These are phyloP conservation scores for Ophiostoma angusticollis DNA, from an alignment of 2,329 filamentous ascomycete genomes.

Conservation along the genomic window DNA sequence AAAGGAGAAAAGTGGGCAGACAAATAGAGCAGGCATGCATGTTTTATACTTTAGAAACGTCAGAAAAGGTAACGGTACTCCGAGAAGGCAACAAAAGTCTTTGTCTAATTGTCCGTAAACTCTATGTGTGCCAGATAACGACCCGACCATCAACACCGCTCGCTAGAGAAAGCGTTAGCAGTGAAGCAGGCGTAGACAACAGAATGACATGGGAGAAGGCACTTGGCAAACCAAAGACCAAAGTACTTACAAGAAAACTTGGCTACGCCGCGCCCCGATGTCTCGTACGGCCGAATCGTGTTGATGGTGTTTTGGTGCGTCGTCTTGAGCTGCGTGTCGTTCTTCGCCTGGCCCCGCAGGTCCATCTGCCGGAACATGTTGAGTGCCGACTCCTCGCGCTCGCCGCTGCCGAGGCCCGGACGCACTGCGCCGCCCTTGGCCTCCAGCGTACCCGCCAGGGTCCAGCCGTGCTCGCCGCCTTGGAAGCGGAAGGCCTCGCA, in stretches of 20 bases:
- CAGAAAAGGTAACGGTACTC: not conserved
- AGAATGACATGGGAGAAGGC: not conserved
- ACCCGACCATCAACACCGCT: conserved; percentile 74
- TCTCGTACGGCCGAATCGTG: conserved; percentile 66
- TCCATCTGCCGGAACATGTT: conserved; percentile 99
- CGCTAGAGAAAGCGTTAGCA: conserved; percentile 35
- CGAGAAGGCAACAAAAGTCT: not conserved
- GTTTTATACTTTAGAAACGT: not conserved
- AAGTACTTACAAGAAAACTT: conserved; percentile 74
- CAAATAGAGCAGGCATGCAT: not conserved
- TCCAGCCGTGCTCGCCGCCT: conserved; percentile 70
- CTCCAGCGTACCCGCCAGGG: conserved; percentile 70
- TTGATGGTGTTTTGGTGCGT: conserved; percentile 94
- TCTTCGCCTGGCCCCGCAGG: conserved; percentile 80
- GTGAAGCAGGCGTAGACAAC: not conserved
- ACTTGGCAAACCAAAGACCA: conserved; percentile 5
- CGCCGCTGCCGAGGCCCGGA: conserved; percentile 44
- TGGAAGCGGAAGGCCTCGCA: conserved; percentile 82
- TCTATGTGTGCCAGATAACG: conserved; percentile 59
- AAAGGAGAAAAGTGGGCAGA: not conserved
- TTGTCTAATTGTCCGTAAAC: conserved; percentile 17
- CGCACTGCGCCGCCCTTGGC: conserved; percentile 52
- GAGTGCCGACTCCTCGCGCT: conserved; percentile 79
- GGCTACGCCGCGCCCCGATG: conserved; percentile 47
- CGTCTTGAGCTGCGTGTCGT: conserved; percentile 89